Conservation (phyloP, 495 filamentous ascomycete species). For the Penicillium odoratum region DNA sequence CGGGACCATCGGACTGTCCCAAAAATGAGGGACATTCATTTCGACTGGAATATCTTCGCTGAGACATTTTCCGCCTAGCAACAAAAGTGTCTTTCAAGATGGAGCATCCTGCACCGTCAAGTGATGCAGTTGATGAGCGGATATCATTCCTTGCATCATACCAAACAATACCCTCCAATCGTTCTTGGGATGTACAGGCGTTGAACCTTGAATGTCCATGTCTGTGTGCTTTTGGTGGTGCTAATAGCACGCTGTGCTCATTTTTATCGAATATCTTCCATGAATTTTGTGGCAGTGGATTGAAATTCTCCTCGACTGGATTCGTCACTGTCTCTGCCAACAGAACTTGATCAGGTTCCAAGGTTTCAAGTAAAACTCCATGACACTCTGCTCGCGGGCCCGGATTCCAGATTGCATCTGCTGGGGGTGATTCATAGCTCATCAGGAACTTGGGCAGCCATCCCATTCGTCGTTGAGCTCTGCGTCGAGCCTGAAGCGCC, state of each 20-base stretch:
- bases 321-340: not conserved
- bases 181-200: not conserved
- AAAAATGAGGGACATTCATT: not conserved
- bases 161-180: not conserved
- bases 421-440: slow-evolving; percentile 27
- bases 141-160: slow-evolving; percentile 2
- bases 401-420: slow-evolving; percentile 33
- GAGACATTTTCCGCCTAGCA: not conserved
- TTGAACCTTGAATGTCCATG: not conserved
- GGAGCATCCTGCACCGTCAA: not conserved
- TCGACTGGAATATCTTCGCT: not conserved
- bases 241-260: not conserved
- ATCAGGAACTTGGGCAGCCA: slow-evolving; percentile 30
- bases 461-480: slow-evolving; percentile 12
- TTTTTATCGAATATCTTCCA: not conserved
- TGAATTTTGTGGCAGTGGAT: not conserved
- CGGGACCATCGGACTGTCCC: not conserved
- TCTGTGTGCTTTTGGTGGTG: not conserved
- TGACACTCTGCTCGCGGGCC: slow-evolving; percentile 14
- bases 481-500: slow-evolving; percentile 18
- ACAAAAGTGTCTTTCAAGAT: not conserved
- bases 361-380: slow-evolving; percentile 12
- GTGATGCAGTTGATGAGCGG: slow-evolving; percentile 1
- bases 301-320: not conserved
- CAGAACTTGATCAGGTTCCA: not conserved